A percentile compares a stretch with the other conserved stretches of the same genome.
Conservation (phyloP, 768 basidiomycete genomes). For the Mycena maculata region DNA sequence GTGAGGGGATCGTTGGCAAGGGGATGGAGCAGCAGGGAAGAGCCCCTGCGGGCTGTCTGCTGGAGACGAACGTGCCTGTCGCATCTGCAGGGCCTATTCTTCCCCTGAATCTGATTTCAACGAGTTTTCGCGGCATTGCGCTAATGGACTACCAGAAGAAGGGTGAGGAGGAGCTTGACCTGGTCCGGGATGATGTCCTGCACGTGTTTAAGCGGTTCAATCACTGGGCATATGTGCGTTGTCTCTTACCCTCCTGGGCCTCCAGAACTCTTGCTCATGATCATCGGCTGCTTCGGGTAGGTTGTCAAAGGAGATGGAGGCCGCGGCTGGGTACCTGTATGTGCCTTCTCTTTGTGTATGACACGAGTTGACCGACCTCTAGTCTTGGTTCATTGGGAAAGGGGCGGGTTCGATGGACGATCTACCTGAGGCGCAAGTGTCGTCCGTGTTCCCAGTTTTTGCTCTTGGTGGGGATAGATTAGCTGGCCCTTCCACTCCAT, state of each 20-base stretch:
- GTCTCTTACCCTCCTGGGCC: too few species aligned
- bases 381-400: constrained; percentile 98
- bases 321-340: constrained; percentile 94
- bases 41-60: constrained; percentile 97
- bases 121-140: constrained; percentile 95
- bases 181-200: constrained; percentile 88
- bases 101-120: constrained; percentile 93
- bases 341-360: constrained; percentile 40
- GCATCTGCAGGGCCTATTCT: constrained; percentile 90
- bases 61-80: constrained; percentile 93
- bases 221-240: constrained; percentile 92
- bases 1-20: constrained; percentile 80
- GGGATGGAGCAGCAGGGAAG: constrained; percentile 90
- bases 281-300: constrained; percentile 51
- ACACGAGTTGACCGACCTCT: constrained; percentile 11
- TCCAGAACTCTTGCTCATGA: constrained; percentile 14
- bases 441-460: constrained; percentile 75
- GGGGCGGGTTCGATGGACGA: constrained; percentile 62
- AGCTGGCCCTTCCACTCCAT: constrained; percentile 1
- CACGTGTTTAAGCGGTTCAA: constrained; percentile 98
- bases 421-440: constrained; percentile 63
- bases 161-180: constrained; percentile 91
- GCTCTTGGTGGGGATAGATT: constrained; percentile 45
- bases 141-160: constrained; percentile 97
- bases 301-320: constrained; percentile 94